phyloP scores from a whole-genome alignment of 495 filamentous ascomycete genomes.

The Penicillium argentinense region DNA sequence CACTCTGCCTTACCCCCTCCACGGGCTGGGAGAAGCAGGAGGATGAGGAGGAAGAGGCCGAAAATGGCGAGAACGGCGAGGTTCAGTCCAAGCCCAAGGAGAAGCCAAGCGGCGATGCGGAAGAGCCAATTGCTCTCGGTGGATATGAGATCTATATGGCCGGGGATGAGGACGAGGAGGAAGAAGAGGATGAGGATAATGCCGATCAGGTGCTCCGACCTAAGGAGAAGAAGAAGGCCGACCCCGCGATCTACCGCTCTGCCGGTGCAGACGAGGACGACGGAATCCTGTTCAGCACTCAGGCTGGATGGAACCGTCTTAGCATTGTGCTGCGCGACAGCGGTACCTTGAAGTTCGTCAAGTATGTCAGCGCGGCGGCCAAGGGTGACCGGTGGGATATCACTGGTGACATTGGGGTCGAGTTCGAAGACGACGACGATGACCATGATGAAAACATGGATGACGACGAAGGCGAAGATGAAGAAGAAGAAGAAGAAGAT shows the following conservation, averaged over 20 bases:
- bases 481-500: background rate
- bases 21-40: conserved; percentile 77
- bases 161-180: conserved; percentile 71
- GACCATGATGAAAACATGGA: conserved; percentile 35
- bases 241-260: conserved; percentile 84
- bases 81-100: conserved; percentile 22
- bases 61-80: conserved; percentile 36
- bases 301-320: conserved; percentile 86
- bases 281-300: conserved; percentile 85
- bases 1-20: conserved; percentile 78
- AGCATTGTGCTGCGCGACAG: conserved; percentile 85
- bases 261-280: conserved; percentile 77
- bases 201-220: conserved; percentile 27
- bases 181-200: conserved; percentile 33
- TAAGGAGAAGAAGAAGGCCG: conserved; percentile 41
- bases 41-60: conserved; percentile 53
- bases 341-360: conserved; percentile 87
- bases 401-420: conserved; percentile 57
- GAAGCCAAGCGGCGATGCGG: conserved; percentile 28
- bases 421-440: conserved; percentile 43
- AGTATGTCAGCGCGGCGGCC: conserved; percentile 83
- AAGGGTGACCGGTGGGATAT: conserved; percentile 94
- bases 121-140: conserved; percentile 62
- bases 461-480: conserved; percentile 23
- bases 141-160: conserved; percentile 94